phyloP scores from a whole-genome alignment of 768 basidiomycete species.

The Mycena galericulata region DNA sequence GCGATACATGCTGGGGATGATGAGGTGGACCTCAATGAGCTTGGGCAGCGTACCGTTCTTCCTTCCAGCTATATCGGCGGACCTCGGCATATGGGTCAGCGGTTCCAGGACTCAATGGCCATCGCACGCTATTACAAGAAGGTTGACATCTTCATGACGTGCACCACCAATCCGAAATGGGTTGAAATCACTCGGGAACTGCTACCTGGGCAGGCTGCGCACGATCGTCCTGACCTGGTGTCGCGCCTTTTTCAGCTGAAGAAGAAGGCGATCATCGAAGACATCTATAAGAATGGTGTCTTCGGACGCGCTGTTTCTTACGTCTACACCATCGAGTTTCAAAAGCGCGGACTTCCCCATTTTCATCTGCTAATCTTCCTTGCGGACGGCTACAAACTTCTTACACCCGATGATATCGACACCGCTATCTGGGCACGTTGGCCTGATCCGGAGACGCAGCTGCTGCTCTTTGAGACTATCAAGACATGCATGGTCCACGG shows the following conservation, averaged over 20 bases:
- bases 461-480: too few relatives aligned
- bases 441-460: conserved; percentile 48
- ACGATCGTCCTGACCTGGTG: conserved; percentile 63
- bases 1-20: conserved; percentile 27
- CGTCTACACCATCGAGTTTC: conserved; percentile 65
- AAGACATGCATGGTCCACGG: background rate
- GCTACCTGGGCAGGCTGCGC: conserved; percentile 49
- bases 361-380: conserved; percentile 55
- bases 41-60: conserved; percentile 43
- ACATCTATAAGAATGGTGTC: conserved; percentile 50
- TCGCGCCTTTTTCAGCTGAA: conserved; percentile 59
- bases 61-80: conserved; percentile 35
- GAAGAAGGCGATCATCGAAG: conserved; percentile 50
- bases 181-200: conserved; percentile 55
- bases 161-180: conserved; percentile 66
- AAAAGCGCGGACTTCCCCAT: conserved; percentile 66
- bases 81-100: conserved; percentile 48
- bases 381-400: background rate
- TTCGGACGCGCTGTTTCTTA: conserved; percentile 56
- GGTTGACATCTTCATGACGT: conserved; percentile 61
- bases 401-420: conserved; percentile 42
- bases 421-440: conserved; percentile 51
- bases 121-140: conserved; percentile 40
- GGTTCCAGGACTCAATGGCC: conserved; percentile 55
- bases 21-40: conserved; percentile 37